Conservation (phyloP, 139 green algal species). For the Tetradesmus lagerheimii region DNA sequence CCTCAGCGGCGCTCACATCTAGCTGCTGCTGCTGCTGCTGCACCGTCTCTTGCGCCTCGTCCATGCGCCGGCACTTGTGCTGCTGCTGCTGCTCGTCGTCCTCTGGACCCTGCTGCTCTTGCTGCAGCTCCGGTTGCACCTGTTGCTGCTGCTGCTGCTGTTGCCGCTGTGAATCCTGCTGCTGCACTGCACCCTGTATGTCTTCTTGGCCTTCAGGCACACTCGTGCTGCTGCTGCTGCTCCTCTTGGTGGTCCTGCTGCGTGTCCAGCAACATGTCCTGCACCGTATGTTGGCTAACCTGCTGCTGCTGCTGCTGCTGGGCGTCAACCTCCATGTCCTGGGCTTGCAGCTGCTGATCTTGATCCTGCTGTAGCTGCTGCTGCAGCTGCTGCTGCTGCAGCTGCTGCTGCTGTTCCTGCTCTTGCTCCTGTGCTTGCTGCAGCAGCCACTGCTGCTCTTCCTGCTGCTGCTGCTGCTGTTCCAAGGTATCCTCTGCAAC, state of each 20-base stretch:
- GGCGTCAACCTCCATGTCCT: background rate
- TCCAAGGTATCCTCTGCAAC: background rate
- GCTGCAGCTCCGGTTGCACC: background rate
- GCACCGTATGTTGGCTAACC: background rate
- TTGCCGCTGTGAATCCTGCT: background rate
- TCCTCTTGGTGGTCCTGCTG: too few species aligned
- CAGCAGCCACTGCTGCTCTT: background rate
- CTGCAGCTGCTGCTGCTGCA: background rate
- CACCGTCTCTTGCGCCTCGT: background rate
- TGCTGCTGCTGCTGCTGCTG: background rate
- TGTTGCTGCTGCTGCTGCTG: background rate
- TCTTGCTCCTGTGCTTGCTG: background rate
- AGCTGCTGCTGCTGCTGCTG: background rate
- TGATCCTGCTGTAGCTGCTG: background rate
- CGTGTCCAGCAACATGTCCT: background rate
- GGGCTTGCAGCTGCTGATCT: too few species aligned
- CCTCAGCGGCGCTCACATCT: background rate
- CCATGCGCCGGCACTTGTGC: background rate
- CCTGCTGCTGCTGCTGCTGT: background rate
- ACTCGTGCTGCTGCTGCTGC: background rate
- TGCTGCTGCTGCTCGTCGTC: background rate
- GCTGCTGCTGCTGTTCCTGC: background rate
- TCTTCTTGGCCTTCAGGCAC: too few species aligned
- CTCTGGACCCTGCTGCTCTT: background rate
- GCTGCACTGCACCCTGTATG: background rate